Base-by-base conservation (phyloP, 257 asterid genomes). In the Ehretia macrophylla region DNA sequence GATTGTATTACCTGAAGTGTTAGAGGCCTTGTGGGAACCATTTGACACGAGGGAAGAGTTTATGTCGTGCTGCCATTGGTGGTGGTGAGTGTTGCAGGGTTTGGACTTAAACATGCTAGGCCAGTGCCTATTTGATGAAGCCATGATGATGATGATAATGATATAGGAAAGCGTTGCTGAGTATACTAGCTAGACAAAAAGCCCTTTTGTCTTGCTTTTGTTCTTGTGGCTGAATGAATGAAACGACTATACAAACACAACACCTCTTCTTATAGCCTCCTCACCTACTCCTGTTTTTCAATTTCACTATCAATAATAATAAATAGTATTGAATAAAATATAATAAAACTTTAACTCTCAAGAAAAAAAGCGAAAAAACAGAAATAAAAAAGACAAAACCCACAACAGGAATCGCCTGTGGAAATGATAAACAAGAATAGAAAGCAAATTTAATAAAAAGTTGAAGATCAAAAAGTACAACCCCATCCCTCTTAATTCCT, bases 401-500 rank as follows among this genome's bases (percentile, higher is more conserved):
- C 73, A 67, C 79, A 83, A 83, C 87, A 87, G 64, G 88, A 90
- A 83, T 75, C 90, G 76, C 97, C 94, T 87, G 94, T 83, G 27
- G 72, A 76, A 74, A 68, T 50, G 4, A 16, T 5, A 47, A 78
- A 76, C 80, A 18, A 79, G 72, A 82, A 77, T 5, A 71, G 91
- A 75, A 83, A 79, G 45, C 23, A 75, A 68, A 83, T 64, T 81
- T 68, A 85, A 77, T 76, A 61, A 56, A 80, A 85, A 79, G 84
- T n/a, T 63, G 64, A 58, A 56, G 65, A 35, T 10, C 11, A 39
- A 38, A 62, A 51, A 47, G 81, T 44, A 60, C 64, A 68, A 39
- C 55, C 82, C 88, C 95, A 88, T 82, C 76, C 97, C 81, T 65
- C 32, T 38, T 20, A 8, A 38, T 51, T 47, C 59, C 39, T 51